Conservation (phyloP, 1,284 basidiomycete species). For the Boletus holoroseus region DNA sequence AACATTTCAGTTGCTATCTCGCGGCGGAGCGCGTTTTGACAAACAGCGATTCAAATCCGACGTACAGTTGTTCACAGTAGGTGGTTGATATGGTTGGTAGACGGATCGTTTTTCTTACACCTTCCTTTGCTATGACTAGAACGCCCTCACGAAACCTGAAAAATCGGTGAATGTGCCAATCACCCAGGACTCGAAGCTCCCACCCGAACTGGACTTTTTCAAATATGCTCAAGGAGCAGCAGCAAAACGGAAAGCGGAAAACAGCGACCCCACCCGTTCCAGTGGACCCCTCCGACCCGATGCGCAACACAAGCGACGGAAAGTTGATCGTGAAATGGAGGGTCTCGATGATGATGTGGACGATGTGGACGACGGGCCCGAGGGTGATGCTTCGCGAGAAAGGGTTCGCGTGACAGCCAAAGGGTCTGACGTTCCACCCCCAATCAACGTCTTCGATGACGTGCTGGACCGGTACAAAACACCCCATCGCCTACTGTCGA, state of each 20-base stretch:
- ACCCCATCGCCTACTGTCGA: constrained; percentile 53
- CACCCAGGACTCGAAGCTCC: constrained; percentile 48
- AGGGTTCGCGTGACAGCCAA: constrained; percentile 65
- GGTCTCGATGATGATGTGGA: constrained; percentile 33
- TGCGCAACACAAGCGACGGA: constrained; percentile 37
- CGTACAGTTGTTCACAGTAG: constrained; percentile 67
- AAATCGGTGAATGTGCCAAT: constrained; percentile 13
- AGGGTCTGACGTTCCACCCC: constrained; percentile 58
- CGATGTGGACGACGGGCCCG: constrained; percentile 30
- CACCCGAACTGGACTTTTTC: constrained; percentile 83
- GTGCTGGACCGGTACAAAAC: constrained; percentile 53
- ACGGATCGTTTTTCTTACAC: constrained; percentile 15
- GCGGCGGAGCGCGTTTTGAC: constrained; percentile 74
- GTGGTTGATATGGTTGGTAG: neutral
- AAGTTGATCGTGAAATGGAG: constrained; percentile 24
- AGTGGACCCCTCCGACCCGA: constrained; percentile 18
- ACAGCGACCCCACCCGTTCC: constrained; percentile 11
- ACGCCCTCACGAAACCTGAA: constrained; percentile 20
- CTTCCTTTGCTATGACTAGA: constrained; percentile 25
- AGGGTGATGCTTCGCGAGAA: constrained; percentile 32
- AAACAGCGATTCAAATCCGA: constrained; percentile 72
- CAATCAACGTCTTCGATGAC: constrained; percentile 53
- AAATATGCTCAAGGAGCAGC: constrained; percentile 64
- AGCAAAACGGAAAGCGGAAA: constrained; percentile 43
- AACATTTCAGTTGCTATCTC: constrained; percentile 72